Conservation (phyloP, 192 early-diverging fungal species). For the Irineochytrium annulatum region DNA sequence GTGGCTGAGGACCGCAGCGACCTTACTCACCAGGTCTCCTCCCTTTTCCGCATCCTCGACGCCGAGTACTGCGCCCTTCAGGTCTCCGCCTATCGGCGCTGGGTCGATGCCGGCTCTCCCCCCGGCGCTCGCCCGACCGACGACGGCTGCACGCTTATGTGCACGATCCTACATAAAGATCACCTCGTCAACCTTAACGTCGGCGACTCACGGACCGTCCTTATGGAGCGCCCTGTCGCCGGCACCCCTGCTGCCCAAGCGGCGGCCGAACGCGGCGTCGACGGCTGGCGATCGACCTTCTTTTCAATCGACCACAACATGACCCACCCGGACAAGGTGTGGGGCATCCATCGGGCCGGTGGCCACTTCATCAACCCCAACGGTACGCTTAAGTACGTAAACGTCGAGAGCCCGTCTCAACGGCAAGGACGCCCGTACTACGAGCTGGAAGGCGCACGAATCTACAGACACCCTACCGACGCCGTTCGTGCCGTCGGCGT, state of each 20-base stretch:
- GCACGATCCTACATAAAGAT: constrained; percentile 43
- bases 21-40: constrained; percentile 27
- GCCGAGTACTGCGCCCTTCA: constrained; percentile 50
- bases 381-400: constrained; percentile 32
- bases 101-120: constrained; percentile 33
- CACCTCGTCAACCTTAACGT: constrained; percentile 58
- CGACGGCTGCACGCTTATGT: constrained; percentile 56
- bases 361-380: constrained; percentile 52
- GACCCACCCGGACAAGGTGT: constrained; percentile 53
- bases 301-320: constrained; percentile 54
- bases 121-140: constrained; percentile 33
- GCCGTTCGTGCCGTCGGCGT: constrained; percentile 48
- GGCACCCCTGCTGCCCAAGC: background rate
- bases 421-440: constrained; percentile 33
- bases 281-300: constrained; percentile 42
- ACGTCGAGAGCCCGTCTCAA: constrained; percentile 18
- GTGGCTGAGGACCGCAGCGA: constrained; percentile 18
- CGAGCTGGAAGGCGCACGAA: constrained; percentile 45
- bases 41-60: constrained; percentile 44
- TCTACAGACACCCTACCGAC: constrained; percentile 46
- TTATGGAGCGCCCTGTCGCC: background rate
- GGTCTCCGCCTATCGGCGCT: constrained; percentile 34
- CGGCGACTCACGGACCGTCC: constrained; percentile 49
- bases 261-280: background rate
- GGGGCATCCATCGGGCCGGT: constrained; percentile 41